phyloP scores from a whole-genome alignment of 192 early-diverging fungal species.

The Podila clonocystis region DNA sequence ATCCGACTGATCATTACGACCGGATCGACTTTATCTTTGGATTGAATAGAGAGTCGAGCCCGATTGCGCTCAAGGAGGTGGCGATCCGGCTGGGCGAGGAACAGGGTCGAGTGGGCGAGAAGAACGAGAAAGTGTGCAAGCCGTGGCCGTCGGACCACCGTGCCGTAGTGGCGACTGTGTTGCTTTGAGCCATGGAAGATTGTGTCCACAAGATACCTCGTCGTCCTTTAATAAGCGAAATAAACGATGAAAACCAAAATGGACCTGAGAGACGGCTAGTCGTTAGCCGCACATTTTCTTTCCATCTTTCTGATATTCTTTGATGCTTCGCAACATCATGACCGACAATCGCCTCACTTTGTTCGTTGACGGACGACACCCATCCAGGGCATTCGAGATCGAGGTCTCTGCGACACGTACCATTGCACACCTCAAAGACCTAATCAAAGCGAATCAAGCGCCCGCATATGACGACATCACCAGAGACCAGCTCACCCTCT shows the following conservation, averaged over 20 bases:
- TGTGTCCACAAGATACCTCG: too few species aligned
- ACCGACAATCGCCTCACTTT: too few species aligned
- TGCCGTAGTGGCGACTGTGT: constrained; percentile 40
- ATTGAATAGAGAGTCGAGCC: constrained; percentile 37
- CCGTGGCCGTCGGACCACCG: constrained; percentile 51
- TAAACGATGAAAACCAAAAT: too few species aligned
- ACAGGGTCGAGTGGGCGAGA: constrained; percentile 19
- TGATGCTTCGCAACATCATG: too few species aligned
- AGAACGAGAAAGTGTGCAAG: constrained; percentile 32
- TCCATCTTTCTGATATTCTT: too few species aligned
- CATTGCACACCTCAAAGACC: neutral
- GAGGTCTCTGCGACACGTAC: too few species aligned
- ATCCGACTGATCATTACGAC: constrained; percentile 34
- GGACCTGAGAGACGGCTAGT: too few species aligned
- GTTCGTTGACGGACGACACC: too few species aligned
- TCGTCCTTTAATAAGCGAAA: too few species aligned
- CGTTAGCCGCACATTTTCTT: too few species aligned
- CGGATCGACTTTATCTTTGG: constrained; percentile 48
- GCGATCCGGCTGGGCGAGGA: constrained; percentile 44
- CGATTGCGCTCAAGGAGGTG: constrained; percentile 46
- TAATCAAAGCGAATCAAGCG: neutral
- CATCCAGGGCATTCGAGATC: too few species aligned
- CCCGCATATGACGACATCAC: neutral
- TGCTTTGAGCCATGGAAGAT: constrained; percentile 5
- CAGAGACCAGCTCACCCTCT: neutral